These are phyloP conservation scores for Candida gigantensis DNA, from an alignment of 1,139 yeast genomes.

Conservation along the genomic window DNA sequence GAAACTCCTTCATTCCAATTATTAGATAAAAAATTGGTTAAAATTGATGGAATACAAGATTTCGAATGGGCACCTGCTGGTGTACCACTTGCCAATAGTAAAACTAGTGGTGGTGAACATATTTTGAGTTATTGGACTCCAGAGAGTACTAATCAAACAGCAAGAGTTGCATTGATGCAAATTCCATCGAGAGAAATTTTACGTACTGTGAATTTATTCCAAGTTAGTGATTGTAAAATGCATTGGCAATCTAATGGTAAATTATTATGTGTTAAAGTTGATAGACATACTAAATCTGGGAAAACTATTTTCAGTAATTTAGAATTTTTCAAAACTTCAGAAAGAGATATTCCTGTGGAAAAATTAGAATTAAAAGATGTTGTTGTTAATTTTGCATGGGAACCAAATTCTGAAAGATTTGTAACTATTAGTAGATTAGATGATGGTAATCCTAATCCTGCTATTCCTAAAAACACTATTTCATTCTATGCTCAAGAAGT, in stretches of 20 bases:
- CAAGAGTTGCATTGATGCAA: slow-evolving; percentile 90
- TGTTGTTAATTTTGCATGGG: slow-evolving; percentile 91
- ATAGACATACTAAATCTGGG: slow-evolving; percentile 93
- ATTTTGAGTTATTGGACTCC: slow-evolving; percentile 96
- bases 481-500: slow-evolving; percentile 91
- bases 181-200: slow-evolving; percentile 80
- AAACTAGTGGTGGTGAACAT: slow-evolving; percentile 50
- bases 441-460: slow-evolving; percentile 61
- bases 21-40: slow-evolving; percentile 82
- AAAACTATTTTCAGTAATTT: slow-evolving; percentile 89
- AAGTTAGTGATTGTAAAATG: slow-evolving; percentile 87
- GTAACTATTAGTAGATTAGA: slow-evolving; percentile 72
- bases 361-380: slow-evolving; percentile 91
- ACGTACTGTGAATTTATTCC: slow-evolving; percentile 91
- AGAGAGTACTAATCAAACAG: slow-evolving; percentile 88
- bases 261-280: slow-evolving; percentile 89
- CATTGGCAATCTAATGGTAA: slow-evolving; percentile 94
- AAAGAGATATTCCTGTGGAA: slow-evolving; percentile 92
- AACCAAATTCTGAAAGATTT: slow-evolving; percentile 88
- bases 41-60: slow-evolving; percentile 83
- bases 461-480: slow-evolving; percentile 70
- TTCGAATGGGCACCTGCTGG: slow-evolving; percentile 96
- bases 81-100: slow-evolving; percentile 62
- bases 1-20: slow-evolving; percentile 69
- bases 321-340: slow-evolving; percentile 86